Percentiles rank a stretch among this genome's conserved stretches.
Conservation (phyloP, 371 early-diverging fungal genomes). For the Nosema granulosis region DNA sequence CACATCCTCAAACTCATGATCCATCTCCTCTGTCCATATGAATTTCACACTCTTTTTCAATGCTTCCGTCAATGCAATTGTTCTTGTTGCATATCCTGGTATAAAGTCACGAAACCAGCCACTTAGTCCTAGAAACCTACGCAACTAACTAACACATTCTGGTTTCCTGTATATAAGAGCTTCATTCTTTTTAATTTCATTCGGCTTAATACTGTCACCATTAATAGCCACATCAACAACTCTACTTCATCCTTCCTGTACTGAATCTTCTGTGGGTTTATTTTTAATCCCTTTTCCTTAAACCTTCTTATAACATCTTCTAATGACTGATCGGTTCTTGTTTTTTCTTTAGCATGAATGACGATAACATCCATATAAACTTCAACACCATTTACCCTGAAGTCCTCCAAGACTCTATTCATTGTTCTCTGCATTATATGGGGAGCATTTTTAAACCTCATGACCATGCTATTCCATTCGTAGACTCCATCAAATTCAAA, state of each 20-base stretch:
- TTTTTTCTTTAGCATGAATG: no score
- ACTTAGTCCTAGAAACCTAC: conserved; percentile 5
- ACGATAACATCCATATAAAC: no score
- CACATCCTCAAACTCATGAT: neutral
- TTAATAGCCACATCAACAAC: conserved; percentile 32
- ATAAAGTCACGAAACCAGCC: conserved; percentile 4
- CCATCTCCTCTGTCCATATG: conserved; percentile 21
- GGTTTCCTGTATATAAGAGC: neutral
- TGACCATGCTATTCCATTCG: conserved; percentile 46
- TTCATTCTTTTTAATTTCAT: conserved; percentile 29
- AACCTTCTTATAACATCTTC: no score
- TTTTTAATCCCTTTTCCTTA: conserved; percentile 17
- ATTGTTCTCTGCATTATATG: conserved; percentile 53
- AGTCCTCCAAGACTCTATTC: conserved; percentile 40
- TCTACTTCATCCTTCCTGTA: conserved; percentile 21
- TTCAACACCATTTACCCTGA: conserved; percentile 8
- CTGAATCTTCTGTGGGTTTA: conserved; percentile 37
- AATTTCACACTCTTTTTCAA: no score
- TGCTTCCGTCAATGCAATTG: conserved; percentile 11
- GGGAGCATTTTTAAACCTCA: conserved; percentile 52
- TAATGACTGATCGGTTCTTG: no score
- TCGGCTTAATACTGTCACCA: conserved; percentile 3
- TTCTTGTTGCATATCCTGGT: conserved; percentile 15
- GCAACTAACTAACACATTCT: neutral
- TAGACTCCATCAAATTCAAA: conserved; percentile 33